phyloP scores from a whole-genome alignment of 2,329 filamentous ascomycete genomes.

The Plectosphaerella sp. region DNA sequence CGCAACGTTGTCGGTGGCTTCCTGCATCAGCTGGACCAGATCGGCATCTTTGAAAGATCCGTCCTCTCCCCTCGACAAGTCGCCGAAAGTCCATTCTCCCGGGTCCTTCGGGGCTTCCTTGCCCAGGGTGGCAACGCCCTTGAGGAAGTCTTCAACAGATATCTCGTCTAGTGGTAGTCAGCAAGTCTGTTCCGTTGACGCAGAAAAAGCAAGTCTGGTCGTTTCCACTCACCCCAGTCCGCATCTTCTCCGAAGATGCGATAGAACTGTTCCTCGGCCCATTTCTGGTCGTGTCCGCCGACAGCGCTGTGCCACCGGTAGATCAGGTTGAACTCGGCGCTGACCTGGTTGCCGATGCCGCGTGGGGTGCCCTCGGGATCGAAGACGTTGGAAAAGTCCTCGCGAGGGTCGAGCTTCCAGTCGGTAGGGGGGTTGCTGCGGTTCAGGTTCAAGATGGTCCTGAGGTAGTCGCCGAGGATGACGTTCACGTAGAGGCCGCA shows the following conservation, averaged over 20 bases:
- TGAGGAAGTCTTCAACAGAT: neutral
- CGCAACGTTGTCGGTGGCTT: slow-evolving; percentile 56
- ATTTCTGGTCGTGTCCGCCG: slow-evolving; percentile 55
- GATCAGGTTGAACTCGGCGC: slow-evolving; percentile 63
- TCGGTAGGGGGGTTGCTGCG: slow-evolving; percentile 31
- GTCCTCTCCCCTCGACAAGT: slow-evolving; percentile 39
- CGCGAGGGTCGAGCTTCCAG: slow-evolving; percentile 61
- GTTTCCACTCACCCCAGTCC: neutral
- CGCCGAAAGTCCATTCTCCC: slow-evolving; percentile 41
- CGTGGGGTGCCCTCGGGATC: slow-evolving; percentile 42
- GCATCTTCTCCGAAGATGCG: slow-evolving; percentile 31
- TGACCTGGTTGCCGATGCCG: slow-evolving; percentile 62
- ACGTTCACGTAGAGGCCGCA: slow-evolving; percentile 55
- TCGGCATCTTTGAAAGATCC: slow-evolving; percentile 53
- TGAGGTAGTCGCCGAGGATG: slow-evolving; percentile 53
- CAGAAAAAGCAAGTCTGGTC: neutral
- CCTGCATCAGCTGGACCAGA: slow-evolving; percentile 50
- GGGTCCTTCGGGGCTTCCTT: slow-evolving; percentile 35
- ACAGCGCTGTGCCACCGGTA: slow-evolving; percentile 63
- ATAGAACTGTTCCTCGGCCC: slow-evolving; percentile 52
- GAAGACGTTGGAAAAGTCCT: slow-evolving; percentile 47
- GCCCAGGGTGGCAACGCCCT: slow-evolving; percentile 25
- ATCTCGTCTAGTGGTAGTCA: neutral
- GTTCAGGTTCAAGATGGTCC: slow-evolving; percentile 57
- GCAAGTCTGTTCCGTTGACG: neutral